Evolutionary conservation across 1,139 yeast species (phyloP).

Genomic region (Pichia sp.): DNA sequence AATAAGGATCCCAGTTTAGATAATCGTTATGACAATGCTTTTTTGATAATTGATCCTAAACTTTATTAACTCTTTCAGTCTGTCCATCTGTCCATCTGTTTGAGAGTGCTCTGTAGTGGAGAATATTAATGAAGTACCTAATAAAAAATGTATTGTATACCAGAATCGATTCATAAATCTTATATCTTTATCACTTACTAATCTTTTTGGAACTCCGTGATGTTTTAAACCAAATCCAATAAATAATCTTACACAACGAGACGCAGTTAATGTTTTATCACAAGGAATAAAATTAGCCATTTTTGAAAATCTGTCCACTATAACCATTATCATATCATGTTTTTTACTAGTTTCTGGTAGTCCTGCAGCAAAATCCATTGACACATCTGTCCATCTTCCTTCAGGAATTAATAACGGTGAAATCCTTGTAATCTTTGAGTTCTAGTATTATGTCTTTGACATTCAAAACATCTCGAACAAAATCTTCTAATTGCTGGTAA

Average conservation of each 20-base stretch:
- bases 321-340: constrained; percentile 3
- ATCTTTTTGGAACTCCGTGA: constrained; percentile 1
- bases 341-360: neutral
- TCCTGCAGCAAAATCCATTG: constrained; percentile 4
- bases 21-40: neutral
- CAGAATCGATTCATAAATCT: constrained; percentile 1
- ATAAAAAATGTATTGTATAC: neutral
- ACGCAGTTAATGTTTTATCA: neutral
- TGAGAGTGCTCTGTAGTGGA: neutral
- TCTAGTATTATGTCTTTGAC: constrained; percentile 1
- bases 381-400: constrained; percentile 8
- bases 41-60: neutral
- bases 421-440: constrained; percentile 1
- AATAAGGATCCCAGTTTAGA: neutral
- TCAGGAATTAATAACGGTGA: neutral
- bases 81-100: constrained; percentile 3
- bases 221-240: neutral
- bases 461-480: neutral
- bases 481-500: neutral
- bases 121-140: neutral
- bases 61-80: neutral
- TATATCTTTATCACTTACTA: constrained; percentile 1
- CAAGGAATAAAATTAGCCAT: constrained; percentile 2
- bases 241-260: neutral
- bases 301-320: constrained; percentile 3